Evolutionary conservation across 345 rosid species (phyloP), one percentile per base, ranked within the genome.

Genomic region (Arabidopsis thaliana): DNA sequence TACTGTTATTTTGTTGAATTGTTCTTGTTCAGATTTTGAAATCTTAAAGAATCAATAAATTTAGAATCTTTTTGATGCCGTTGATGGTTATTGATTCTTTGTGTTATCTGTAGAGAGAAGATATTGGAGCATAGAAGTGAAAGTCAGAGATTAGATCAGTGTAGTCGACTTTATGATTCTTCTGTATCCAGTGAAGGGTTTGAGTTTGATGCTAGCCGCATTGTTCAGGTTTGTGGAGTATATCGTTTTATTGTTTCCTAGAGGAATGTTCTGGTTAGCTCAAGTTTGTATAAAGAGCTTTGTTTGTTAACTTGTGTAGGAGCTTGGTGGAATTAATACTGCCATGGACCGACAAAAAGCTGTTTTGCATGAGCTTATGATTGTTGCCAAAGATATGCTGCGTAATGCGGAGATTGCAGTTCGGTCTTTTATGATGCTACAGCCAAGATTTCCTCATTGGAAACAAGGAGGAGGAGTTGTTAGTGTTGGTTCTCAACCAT

Each of bases 111-210:
- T 72, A 92, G 99, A 89, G 97, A 83, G 82, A 85, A 81, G 86
- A 71, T 89, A 59, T 72, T 95, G 83, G 97, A 88, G 74, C 76
- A 85, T 69, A 89, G 95, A 82, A 94, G 87, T 78, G 97, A 92
- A 64, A 92, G 99, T 82, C 94, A 89, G 86, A 85, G 91, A 81
- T 84, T 95, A 58, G 97, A 95, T 75, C 97, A 90, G 63, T 90
- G 98, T 79, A 82, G 85, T 80, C 94, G 99, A n/a, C 94, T 92
- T 28, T 92, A 87, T 37, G 96, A 95, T 84, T 95, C 99, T 64
- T 92, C 98, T 9, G 84, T 92, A 68, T 86, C 90, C 11, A 89
- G 85, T 81, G 96, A 90, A 60, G 97, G 96, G 7, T 92, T 95
- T 24, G 98, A 90, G 84, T 84, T 83, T 57, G 98, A 95, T 82